Percentiles rank a stretch among this genome's conserved stretches.
phyloP scores from a whole-genome alignment of 345 rosid species.

The Rubroshorea leprosula region DNA sequence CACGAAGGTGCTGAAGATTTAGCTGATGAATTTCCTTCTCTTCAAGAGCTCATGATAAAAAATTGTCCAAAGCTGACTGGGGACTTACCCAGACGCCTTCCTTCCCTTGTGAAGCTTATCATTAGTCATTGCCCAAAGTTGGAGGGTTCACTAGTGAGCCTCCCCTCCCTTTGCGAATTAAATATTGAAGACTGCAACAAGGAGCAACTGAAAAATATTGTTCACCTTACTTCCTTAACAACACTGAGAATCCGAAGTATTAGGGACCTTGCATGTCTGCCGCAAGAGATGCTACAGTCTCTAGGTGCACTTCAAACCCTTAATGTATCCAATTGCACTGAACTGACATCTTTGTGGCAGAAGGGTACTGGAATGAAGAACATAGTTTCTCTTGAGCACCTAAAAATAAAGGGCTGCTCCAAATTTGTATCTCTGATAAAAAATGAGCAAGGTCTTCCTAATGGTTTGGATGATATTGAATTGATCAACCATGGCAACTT shows the following conservation, averaged over 20 bases:
- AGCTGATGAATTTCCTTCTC: slow-evolving; percentile 18
- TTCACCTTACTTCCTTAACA: no score
- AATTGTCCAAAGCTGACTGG: slow-evolving; percentile 13
- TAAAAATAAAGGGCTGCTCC: not conserved
- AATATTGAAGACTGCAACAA: no score
- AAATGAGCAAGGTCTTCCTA: not conserved
- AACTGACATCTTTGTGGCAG: slow-evolving; percentile 4
- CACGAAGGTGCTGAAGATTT: not conserved
- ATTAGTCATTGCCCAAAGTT: slow-evolving; percentile 4
- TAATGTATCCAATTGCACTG: slow-evolving; percentile 6
- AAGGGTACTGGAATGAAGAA: not conserved
- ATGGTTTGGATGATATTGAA: no score
- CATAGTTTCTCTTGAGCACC: slow-evolving; percentile 4
- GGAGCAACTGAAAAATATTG: no score
- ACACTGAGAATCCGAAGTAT: no score
- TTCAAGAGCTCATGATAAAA: slow-evolving; percentile 17
- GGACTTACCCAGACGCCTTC: slow-evolving; percentile 18
- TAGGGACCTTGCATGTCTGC: no score
- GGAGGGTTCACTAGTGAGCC: not conserved
- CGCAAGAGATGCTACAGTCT: no score
- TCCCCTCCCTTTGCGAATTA: slow-evolving; percentile 3
- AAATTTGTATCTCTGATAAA: slow-evolving; percentile 2
- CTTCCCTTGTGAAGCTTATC: not conserved
- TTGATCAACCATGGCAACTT: not conserved
- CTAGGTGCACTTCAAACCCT: slow-evolving; percentile 13